These are phyloP conservation scores for Inga laurina DNA, from an alignment of 306 rosid genomes.

Conservation along the genomic window DNA sequence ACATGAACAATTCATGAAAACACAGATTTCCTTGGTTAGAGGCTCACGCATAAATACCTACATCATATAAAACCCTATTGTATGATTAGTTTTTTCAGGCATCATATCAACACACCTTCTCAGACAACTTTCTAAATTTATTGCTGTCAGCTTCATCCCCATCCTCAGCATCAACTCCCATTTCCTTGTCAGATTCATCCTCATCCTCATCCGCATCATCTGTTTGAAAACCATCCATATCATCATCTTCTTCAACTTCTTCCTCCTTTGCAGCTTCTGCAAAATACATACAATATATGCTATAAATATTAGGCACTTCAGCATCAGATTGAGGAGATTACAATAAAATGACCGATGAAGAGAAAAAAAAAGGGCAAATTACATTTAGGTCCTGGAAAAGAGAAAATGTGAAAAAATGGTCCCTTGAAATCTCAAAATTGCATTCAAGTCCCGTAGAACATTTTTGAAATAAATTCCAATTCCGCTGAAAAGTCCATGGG, in stretches of 20 bases:
- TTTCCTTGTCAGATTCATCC: conserved; percentile 84
- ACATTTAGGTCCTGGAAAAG: no score
- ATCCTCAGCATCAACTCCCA: conserved; percentile 87
- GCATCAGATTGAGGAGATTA: background rate
- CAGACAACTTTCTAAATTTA: conserved; percentile 79
- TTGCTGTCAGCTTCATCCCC: conserved; percentile 80
- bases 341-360: background rate
- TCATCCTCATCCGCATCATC: conserved; percentile 85
- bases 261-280: conserved; percentile 89
- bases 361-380: background rate
- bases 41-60: background rate
- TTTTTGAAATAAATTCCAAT: no score
- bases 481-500: no score
- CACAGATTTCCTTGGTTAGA: background rate
- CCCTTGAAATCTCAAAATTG: no score
- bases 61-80: background rate
- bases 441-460: no score
- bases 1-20: background rate
- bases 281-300: conserved; percentile 17
- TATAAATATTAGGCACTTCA: conserved; percentile 17
- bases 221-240: conserved; percentile 94
- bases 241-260: conserved; percentile 87
- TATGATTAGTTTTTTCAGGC: background rate
- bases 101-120: conserved; percentile 58
- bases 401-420: no score